Evolutionary conservation across 192 early-diverging fungal species (phyloP).

Genomic region (Phycomyces nitens): DNA sequence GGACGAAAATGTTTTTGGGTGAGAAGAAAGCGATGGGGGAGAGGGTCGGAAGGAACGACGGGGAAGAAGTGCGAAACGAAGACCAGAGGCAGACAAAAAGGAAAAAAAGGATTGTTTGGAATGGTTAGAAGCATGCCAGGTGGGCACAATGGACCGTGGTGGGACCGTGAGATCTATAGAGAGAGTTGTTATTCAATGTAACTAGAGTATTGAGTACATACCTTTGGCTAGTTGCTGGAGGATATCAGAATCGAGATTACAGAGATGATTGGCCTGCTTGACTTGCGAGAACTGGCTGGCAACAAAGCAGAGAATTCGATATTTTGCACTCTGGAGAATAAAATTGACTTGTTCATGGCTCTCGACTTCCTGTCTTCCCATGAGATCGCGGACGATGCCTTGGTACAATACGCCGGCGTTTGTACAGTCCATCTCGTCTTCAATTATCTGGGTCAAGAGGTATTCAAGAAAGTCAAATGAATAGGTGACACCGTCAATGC

Average conservation of each 20-base stretch:
- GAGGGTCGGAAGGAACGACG: no score
- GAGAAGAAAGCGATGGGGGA: no score
- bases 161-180: background rate
- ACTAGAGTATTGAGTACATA: background rate
- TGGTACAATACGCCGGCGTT: slow-evolving; percentile 26
- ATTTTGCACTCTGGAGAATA: slow-evolving; percentile 13
- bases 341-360: slow-evolving; percentile 5
- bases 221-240: slow-evolving; percentile 8
- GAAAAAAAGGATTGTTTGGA: no score
- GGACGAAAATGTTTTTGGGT: no score
- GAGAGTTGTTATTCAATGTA: no score
- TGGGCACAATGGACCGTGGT: background rate
- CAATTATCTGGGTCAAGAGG: slow-evolving; percentile 15
- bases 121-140: no score
- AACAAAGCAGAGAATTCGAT: slow-evolving; percentile 1
- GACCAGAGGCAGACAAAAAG: no score
- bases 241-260: slow-evolving; percentile 9
- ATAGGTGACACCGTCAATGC: slow-evolving; percentile 33
- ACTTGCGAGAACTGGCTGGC: slow-evolving; percentile 5
- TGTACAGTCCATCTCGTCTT: slow-evolving; percentile 23
- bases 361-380: slow-evolving; percentile 19
- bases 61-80: no score
- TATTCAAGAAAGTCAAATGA: slow-evolving; percentile 27
- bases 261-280: slow-evolving; percentile 8
- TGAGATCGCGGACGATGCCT: slow-evolving; percentile 23